Conservation (phyloP, 345 rosid genomes). For the Isatis tinctoria region DNA sequence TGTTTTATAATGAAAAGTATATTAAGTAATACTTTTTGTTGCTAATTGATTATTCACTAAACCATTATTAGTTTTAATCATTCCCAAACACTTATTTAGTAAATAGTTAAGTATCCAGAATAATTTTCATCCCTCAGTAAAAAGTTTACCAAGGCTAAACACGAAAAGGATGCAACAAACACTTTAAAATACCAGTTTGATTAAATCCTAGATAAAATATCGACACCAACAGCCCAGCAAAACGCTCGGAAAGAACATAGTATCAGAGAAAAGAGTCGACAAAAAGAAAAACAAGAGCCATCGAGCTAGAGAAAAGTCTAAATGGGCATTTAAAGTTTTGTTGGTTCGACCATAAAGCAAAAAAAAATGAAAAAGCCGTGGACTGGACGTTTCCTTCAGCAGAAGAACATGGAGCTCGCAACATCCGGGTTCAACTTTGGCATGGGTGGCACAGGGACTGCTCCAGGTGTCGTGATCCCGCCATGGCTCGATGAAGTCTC, state of each 20-base stretch:
- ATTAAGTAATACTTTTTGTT: too few relatives aligned
- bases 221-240: not conserved
- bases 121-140: not conserved
- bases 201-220: not conserved
- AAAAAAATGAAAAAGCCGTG: not conserved
- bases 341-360: not conserved
- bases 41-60: not conserved
- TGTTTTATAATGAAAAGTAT: too few relatives aligned
- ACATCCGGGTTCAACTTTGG: slow-evolving; percentile 51
- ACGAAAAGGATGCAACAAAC: not conserved
- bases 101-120: not conserved
- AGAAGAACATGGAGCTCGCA: slow-evolving; percentile 72
- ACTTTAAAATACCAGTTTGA: not conserved
- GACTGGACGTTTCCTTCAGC: slow-evolving; percentile 30
- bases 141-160: not conserved
- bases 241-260: not conserved
- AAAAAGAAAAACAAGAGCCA: not conserved
- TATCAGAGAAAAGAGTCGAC: not conserved
- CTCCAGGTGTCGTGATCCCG: slow-evolving; percentile 22
- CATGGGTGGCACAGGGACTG: slow-evolving; percentile 39
- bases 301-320: not conserved
- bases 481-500: slow-evolving; percentile 26
- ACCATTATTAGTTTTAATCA: not conserved
- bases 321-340: not conserved
- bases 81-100: not conserved